Evolutionary conservation across 139 green algal species (phyloP).

Genomic region (Chlamydomonas asymmetrica): DNA sequence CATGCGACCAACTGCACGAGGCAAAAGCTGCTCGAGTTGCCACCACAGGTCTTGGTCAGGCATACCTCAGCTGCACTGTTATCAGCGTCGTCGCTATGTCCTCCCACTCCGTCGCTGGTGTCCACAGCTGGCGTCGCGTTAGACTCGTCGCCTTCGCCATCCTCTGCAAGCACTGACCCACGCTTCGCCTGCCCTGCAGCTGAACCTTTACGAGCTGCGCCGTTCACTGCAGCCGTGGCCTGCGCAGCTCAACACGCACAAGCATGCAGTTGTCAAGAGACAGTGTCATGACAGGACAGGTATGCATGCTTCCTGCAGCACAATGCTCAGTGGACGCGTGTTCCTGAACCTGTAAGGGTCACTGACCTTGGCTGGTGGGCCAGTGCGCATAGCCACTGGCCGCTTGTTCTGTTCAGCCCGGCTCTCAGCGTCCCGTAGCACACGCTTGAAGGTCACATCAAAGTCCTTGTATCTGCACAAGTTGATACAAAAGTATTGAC

Average conservation of each 20-base stretch:
- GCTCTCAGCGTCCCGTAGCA: slow-evolving; percentile 70
- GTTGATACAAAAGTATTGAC: no score
- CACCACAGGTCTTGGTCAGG: no score
- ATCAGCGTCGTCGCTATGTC: slow-evolving; percentile 20
- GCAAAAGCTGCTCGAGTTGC: no score
- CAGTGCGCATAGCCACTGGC: slow-evolving; percentile 11
- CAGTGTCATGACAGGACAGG: no score
- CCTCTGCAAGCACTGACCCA: background rate
- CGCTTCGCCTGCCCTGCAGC: background rate
- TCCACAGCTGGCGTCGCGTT: background rate
- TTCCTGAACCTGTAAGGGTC: no score
- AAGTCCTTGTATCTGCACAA: slow-evolving; percentile 47
- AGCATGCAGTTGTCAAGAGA: no score
- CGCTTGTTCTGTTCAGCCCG: slow-evolving; percentile 50
- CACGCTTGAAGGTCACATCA: slow-evolving; percentile 48
- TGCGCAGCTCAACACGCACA: no score
- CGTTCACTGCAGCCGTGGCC: no score
- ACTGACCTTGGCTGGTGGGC: background rate
- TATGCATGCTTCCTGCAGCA: no score
- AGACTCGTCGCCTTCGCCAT: slow-evolving; percentile 4
- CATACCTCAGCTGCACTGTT: slow-evolving; percentile 10
- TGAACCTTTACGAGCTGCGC: no score
- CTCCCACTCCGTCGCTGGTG: slow-evolving; percentile 13
- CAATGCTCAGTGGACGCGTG: no score
- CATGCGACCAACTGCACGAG: no score